phyloP scores from a whole-genome alignment of 164 flowering plant genomes.

The Liquidambar formosana region DNA sequence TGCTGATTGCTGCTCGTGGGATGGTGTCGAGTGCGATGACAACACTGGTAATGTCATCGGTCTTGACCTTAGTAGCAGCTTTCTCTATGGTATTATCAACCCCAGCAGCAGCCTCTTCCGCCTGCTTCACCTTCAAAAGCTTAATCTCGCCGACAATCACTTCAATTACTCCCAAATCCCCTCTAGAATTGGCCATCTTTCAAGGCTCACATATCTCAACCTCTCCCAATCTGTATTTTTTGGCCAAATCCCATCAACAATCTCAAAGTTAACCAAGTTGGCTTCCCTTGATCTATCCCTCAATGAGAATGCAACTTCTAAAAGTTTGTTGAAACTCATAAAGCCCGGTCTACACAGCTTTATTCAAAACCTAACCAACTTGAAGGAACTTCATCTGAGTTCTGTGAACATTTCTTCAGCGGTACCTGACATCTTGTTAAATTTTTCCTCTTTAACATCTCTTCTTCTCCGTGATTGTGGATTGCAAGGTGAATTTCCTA shows the following conservation, averaged over 20 bases:
- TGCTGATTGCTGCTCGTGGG: conserved; percentile 29
- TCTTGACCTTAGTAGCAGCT: conserved; percentile 25
- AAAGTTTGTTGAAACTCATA: neutral
- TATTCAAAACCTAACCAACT: conserved; percentile 2
- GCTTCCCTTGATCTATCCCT: conserved; percentile 19
- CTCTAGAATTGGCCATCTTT: conserved; percentile 14
- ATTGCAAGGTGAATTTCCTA: conserved; percentile 5
- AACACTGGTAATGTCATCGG: conserved; percentile 22
- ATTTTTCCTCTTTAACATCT: conserved; percentile 4
- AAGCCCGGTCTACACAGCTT: conserved; percentile 1
- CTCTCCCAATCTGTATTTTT: conserved; percentile 20
- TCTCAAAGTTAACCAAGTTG: conserved; percentile 19
- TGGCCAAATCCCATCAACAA: conserved; percentile 30
- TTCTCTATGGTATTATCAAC: conserved; percentile 18
- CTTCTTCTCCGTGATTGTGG: neutral
- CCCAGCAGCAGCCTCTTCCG: conserved; percentile 23
- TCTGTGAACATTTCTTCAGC: conserved; percentile 7
- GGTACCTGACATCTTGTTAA: conserved; percentile 14
- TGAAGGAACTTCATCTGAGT: conserved; percentile 18
- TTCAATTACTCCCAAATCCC: conserved; percentile 27
- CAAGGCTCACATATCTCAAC: conserved; percentile 17
- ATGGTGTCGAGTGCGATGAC: conserved; percentile 23
- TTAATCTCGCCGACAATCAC: conserved; percentile 26
- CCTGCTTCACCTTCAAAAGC: conserved; percentile 24
- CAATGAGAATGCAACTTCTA: neutral